Evolutionary conservation across 192 early-diverging fungal species (phyloP), one percentile per base, ranked within the genome.

Genomic region (Backusella macrospora): DNA sequence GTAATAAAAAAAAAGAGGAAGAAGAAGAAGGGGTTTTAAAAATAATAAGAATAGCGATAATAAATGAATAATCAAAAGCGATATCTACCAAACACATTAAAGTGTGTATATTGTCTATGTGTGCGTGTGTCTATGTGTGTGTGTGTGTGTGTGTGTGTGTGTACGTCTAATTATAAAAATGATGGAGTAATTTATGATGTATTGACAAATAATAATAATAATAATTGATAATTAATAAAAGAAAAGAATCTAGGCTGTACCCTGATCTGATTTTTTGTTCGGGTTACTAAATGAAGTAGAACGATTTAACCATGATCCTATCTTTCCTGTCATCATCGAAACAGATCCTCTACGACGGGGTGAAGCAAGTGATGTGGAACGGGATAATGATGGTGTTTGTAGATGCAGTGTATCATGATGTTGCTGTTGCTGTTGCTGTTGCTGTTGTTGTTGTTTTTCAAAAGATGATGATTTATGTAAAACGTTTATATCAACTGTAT

Each of bases 221-320:
- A 44, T 46, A 69, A 55, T 55, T n/a, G 18, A 55, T 16, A 55
- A 26, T 23, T n/a, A 49, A 18, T n/a, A 7, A 49, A 18, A 18
- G 18, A 49, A 23, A 23, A 14, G 15, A 68, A 23, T 46, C 66
- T 68, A 68, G 46, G 67, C 21, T 47, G 67, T 29, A 16, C 42
- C 42, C 14, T 48, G 42, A 26, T 69, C 42, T 21, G 42, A 45
- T 69, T 69, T 69, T 45, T 42, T 39, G 21, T 38, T 42, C 26
- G 38, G 16, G 14, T 69, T 69, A 43, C 43, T 62, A 29, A 72
- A 72, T 5, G 71, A 72, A 46, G 71, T 49, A 47, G 71, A 72
- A 16, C 71, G 39, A 13, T 47, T 72, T 9, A 72, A 43, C 59
- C 59, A 72, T 16, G 71, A 39, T 7, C 71, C 71, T 16, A 72